Evolutionary conservation across 2,329 filamentous ascomycete genomes (phyloP), one percentile per base, ranked within the genome.

Genomic region (Botrytis porri): DNA sequence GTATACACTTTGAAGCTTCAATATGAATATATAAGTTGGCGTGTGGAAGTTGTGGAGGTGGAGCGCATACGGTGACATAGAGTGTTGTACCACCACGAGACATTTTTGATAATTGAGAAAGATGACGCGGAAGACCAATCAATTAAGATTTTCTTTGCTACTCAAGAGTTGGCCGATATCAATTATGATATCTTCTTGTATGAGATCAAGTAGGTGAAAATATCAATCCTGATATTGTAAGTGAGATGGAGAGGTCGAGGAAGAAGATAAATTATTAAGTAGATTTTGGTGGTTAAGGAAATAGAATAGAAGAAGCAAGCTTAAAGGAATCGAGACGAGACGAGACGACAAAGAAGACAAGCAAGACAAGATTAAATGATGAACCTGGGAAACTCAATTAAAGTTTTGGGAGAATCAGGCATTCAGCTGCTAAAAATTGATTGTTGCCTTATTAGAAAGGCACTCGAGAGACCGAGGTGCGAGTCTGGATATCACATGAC

Each of bases 71-170:
- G 82, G 95, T 97, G 84, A 98, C 95, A 87, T 98, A 98, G 79
- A 98, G 93, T 73, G 95, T 98, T 75, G 93, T 97, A 80, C 94
- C 92, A 80, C 94, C 92, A 83, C 94, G 93, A 90, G 95, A 97
- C 94, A 97, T 97, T 69, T 69, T 78, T 81, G 51, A 16, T n/a
- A 43, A 60, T 41, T 59, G 66, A 71, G 61, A 64, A 66, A 66
- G 70, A 67, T 67, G 37, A 65, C 39, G 70, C 59, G 22, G 29
- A 67, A 29, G n/a, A 29, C 37, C 62, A 57, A 35, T 67, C 48
- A 69, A 67, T 39, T 57, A 60, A 29, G 48, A 37, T 20, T 12
- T 71, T 59, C 62, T 60, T 32, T 37, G 10, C 39, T 66, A 59
- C 45, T 71, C 69, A n/a, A 71, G 32, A 57, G 35, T 37, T 43